Base-by-base conservation (phyloP, 208 protist species). In the Acanthamoeba lenticulata region DNA sequence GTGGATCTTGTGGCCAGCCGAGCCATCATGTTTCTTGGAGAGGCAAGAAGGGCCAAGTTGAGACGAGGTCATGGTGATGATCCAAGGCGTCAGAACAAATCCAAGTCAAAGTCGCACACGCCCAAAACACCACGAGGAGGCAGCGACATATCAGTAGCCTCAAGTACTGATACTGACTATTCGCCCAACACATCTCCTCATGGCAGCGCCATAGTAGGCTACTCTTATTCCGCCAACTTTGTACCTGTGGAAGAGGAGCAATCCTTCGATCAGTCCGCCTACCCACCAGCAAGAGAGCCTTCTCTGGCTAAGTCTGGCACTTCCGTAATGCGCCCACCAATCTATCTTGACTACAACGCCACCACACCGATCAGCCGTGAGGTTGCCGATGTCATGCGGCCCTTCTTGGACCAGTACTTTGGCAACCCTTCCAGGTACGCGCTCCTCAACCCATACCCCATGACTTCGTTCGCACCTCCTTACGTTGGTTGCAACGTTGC, bases 271-370 rank as follows among this genome's bases (percentile, higher is more conserved):
- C n/a, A 72, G 62, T 7, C 6, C 21, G 62, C n/a, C 9, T 45
- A 34, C 9, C 69, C 69, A 38, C 62, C 9, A 9, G 9, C n/a
- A 47, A 24, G 69, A 21, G 69, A n/a, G 29, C 69, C 29, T 4
- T 9, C 69, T 42, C 0, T 3, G 32, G 49, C 79, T 29, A 32
- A 19, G 11, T 2, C 45, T 24, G 40, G 79, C 29, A 74, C 24
- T 11, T 7, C 7, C 24, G 45, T 27, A 0, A 27, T 55, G 15
- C 15, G 9, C 42, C 17, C 42, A 4, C 98, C 98, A 34, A 98
- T 99, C 67, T 99, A 99, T 94, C 96, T 99, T 38, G 98, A 99
- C 95, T 98, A 98, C 94, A 98, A 99, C 94, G 98, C 98, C 44
- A 99, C 98, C 4, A 99, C 98, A 1, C 98, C 98, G 1, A 95